phyloP scores from a whole-genome alignment of 2,329 filamentous ascomycete genomes.

The Penicillium sumatraense region DNA sequence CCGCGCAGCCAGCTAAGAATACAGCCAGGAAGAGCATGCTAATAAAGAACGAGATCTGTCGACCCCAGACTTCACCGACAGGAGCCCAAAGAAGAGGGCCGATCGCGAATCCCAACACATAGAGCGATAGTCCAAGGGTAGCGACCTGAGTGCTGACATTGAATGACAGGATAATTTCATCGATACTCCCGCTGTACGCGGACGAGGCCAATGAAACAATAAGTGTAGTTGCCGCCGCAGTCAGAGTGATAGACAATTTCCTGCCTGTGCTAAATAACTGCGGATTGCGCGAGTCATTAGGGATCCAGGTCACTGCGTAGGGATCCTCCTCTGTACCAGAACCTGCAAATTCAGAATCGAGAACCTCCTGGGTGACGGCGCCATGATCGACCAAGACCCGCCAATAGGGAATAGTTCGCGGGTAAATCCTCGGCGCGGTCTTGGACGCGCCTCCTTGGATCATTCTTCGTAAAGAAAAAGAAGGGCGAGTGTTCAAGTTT shows the following conservation, averaged over 20 bases:
- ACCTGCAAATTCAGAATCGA: constrained; percentile 5
- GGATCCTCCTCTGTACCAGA: constrained; percentile 10
- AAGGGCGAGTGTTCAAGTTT: background rate
- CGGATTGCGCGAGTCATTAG: constrained; percentile 7
- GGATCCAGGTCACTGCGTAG: constrained; percentile 10
- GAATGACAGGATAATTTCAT: constrained; percentile 5
- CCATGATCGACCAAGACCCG: constrained; percentile 4
- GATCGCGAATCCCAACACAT: constrained; percentile 11
- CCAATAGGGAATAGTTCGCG: constrained; percentile 1
- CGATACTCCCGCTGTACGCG: constrained; percentile 8
- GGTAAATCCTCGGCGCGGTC: background rate
- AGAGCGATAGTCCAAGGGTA: constrained; percentile 10
- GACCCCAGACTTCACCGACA: constrained; percentile 5
- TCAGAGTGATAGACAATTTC: constrained; percentile 8
- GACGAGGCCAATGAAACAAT: constrained; percentile 11
- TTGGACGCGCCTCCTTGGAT: background rate
- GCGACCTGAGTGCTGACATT: constrained; percentile 6
- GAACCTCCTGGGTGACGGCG: constrained; percentile 7
- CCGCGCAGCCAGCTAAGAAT: constrained; percentile 9
- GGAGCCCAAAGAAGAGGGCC: constrained; percentile 11
- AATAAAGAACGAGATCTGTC: constrained; percentile 10
- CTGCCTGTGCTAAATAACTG: constrained; percentile 3
- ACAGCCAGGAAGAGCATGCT: constrained; percentile 1
- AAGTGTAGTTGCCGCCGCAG: background rate
- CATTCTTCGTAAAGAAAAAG: background rate